Evolutionary conservation across 192 early-diverging fungal species (phyloP), one percentile per base, ranked within the genome.

Genomic region (Gamsiella multidivaricata): DNA sequence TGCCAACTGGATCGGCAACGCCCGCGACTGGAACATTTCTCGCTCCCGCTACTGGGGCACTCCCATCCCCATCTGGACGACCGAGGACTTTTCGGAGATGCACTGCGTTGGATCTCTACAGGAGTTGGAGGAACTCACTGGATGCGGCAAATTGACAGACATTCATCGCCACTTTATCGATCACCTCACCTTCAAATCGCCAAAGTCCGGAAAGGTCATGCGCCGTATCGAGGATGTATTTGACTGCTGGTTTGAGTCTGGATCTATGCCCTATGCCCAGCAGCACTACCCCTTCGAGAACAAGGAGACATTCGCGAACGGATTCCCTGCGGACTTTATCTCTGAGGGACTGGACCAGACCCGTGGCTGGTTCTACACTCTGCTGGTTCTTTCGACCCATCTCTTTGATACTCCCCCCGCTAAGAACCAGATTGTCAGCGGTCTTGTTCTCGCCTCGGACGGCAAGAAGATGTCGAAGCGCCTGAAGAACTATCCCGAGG

Each of bases 381-480:
- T 99, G 23, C 85, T 98, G 78, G 98, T 99, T 5, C 85, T 99
- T 61, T 97, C 97, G 33, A 97, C 95, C 15, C 92, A 97, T 83
- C 82, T 99, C 69, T 98, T 98, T 78, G 92, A 96, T 82, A 89
- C 89, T 70, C 93, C 98, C 14, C 93, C 98, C 26, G 96, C 93
- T 84, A 96, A 97, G 87, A 99, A 99, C 81, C 85, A 98, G 65
- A 98, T 99, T 85, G 96, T 94, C 56, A 97, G 94, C 82, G 98
- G 98, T 41, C 82, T 99, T 36, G 94, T 99, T 8, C 86, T 98
- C 61, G 98, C 98, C 22, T 80, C 88, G 80, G 98, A 99, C 67
- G 98, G 98, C 72, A 98, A 98, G 83, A 99, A 99, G 86, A 99
- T 99, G 98, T 92, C 90, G 76, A 99, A 99, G 88, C 87, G 93